These are phyloP conservation scores for Suillus subalutaceus DNA, from an alignment of 768 basidiomycete species.

Conservation along the genomic window DNA sequence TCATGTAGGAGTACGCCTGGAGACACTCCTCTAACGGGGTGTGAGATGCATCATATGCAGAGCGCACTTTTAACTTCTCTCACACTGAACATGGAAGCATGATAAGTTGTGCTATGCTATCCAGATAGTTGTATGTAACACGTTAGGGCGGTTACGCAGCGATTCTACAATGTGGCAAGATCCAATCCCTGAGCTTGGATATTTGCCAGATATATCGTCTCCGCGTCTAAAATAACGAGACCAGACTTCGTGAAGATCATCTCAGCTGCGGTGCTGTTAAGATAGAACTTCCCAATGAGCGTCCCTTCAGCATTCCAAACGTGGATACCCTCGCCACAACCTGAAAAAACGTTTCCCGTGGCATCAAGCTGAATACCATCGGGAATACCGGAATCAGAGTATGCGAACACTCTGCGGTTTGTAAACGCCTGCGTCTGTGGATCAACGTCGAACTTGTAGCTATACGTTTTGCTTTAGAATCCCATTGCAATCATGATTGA, in stretches of 20 bases:
- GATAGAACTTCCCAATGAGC: conserved; percentile 68
- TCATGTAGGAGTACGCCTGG: too few relatives aligned
- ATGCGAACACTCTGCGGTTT: conserved; percentile 71
- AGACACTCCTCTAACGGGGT: too few relatives aligned
- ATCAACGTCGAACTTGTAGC: conserved; percentile 73
- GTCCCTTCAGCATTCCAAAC: conserved; percentile 59
- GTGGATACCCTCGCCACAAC: conserved; percentile 70
- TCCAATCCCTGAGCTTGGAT: conserved; percentile 36
- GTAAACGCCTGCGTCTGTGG: conserved; percentile 51
- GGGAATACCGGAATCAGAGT: conserved; percentile 62
- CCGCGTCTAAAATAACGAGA: conserved; percentile 43
- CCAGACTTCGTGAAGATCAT: conserved; percentile 44
- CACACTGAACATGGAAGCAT: not conserved
- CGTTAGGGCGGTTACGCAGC: conserved; percentile 17
- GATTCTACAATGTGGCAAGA: conserved; percentile 15
- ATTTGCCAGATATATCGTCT: conserved; percentile 40
- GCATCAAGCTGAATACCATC: conserved; percentile 71
- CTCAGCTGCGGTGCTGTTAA: conserved; percentile 39
- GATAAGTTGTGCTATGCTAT: not conserved
- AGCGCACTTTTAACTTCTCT: not conserved
- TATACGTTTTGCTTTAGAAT: conserved; percentile 25
- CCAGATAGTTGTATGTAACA: conserved; percentile 7
- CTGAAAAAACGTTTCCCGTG: conserved; percentile 66
- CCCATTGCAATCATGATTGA: conserved; percentile 1
- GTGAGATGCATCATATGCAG: too few relatives aligned